Base-by-base conservation (phyloP, 768 basidiomycete genomes). In the Dendrothele bispora region DNA sequence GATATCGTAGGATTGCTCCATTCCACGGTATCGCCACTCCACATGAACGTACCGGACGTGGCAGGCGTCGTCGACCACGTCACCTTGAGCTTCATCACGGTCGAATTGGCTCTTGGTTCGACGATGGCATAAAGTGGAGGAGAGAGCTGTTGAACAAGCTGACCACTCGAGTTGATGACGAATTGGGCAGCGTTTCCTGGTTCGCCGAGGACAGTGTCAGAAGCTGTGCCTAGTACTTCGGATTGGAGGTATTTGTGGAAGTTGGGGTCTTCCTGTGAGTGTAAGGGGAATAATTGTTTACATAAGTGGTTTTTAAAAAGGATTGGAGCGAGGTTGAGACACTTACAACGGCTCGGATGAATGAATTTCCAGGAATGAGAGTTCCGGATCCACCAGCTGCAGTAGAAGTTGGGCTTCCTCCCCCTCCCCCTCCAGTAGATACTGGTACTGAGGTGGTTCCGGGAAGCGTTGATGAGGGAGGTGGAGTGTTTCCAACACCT, bases 231-330 rank as follows among this genome's bases (percentile, higher is more conserved):
- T n/a, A 63, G 53, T 0, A 71, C 67, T 52, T 79, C 70, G 15
- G 81, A 80, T 34, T 73, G 75, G 28, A 84, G 74, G 60, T 83
- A 83, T 54, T 80, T 70, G 62, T 80, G 81, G 74, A 80, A 82
- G 62, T 81, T 78, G 3, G 79, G 79, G 28, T 71, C 74, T 48
- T 71, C 75, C 78, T 81, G 49, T 48, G 29, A 20, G 32, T 27
- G 42, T 10, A 3, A 26, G 14, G 20, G 20, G 4, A 17, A 27
- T 28, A 7, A n/a, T n/a, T n/a, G n/a, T n/a, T n/a, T n/a, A n/a
- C n/a, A n/a, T n/a, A n/a, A n/a, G n/a, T n/a, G n/a, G n/a, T n/a
- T n/a, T n/a, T n/a, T n/a, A n/a, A n/a, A n/a, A n/a, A n/a, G n/a
- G n/a, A n/a, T n/a, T n/a, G n/a, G n/a, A n/a, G n/a, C n/a, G n/a